Conservation (phyloP, 2,329 filamentous ascomycete genomes). For the Aureobasidium uvarum region DNA sequence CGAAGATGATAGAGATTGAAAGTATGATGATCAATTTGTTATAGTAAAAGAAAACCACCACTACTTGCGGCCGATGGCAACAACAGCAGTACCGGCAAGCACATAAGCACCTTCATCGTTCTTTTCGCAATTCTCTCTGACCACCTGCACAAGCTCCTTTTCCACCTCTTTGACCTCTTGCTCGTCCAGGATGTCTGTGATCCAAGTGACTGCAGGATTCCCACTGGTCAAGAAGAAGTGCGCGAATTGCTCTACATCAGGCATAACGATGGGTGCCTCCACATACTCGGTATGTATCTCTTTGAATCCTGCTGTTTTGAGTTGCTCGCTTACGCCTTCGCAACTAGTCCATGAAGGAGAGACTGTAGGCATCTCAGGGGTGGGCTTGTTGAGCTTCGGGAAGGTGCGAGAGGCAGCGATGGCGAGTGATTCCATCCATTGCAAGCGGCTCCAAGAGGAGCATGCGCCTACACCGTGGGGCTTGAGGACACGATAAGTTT, state of each 20-base stretch:
- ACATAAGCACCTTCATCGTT: not conserved
- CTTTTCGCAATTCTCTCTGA: slow-evolving; percentile 1
- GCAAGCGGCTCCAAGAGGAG: slow-evolving; percentile 34
- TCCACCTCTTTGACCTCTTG: not conserved
- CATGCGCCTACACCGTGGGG: slow-evolving; percentile 32
- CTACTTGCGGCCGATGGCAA: slow-evolving; percentile 11
- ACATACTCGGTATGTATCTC: slow-evolving; percentile 33
- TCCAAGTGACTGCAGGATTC: slow-evolving; percentile 15
- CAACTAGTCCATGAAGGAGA: slow-evolving; percentile 33
- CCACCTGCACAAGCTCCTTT: not conserved
- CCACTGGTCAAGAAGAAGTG: not conserved
- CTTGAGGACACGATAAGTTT: slow-evolving; percentile 33
- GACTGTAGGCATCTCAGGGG: slow-evolving; percentile 29
- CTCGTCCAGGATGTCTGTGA: not conserved
- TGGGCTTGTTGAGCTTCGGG: slow-evolving; percentile 27
- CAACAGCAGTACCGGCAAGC: slow-evolving; percentile 5
- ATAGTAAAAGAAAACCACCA: not conserved
- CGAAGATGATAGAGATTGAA: not conserved
- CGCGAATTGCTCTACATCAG: not conserved
- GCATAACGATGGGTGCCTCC: not conserved
- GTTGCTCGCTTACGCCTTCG: slow-evolving; percentile 30
- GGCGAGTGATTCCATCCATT: slow-evolving; percentile 36
- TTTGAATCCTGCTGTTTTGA: slow-evolving; percentile 35
- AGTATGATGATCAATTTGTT: not conserved
- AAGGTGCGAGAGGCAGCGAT: slow-evolving; percentile 28